Conservation (phyloP, 805 yeast species). For the Yarrowia yakushimensis region DNA sequence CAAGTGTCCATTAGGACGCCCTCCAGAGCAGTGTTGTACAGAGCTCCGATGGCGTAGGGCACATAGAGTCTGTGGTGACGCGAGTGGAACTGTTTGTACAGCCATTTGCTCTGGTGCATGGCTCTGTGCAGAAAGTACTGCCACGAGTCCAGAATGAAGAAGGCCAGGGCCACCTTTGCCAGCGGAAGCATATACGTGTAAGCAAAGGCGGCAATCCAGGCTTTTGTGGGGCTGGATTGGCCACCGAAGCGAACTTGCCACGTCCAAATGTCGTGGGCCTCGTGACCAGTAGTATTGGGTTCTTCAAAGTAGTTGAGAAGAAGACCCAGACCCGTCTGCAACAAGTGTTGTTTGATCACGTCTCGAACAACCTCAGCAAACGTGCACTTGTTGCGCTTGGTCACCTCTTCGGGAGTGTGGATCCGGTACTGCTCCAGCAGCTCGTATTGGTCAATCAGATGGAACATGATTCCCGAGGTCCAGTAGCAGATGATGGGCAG, state of each 20-base stretch:
- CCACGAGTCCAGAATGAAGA: slow-evolving; percentile 86
- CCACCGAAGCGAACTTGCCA: slow-evolving; percentile 20
- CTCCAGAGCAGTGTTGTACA: slow-evolving; percentile 90
- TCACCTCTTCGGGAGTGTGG: slow-evolving; percentile 86
- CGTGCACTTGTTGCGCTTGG: slow-evolving; percentile 69
- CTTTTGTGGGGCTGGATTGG: slow-evolving; percentile 27
- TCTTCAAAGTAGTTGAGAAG: slow-evolving; percentile 53
- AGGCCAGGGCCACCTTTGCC: slow-evolving; percentile 57
- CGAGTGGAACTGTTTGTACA: slow-evolving; percentile 83
- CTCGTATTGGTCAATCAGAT: slow-evolving; percentile 66
- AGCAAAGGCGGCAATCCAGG: slow-evolving; percentile 51
- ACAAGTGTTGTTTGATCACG: slow-evolving; percentile 77
- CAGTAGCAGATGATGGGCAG: slow-evolving; percentile 84
- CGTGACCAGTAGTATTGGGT: slow-evolving; percentile 48
- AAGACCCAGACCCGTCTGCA: slow-evolving; percentile 73
- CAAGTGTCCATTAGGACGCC: slow-evolving; percentile 88
- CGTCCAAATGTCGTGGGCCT: slow-evolving; percentile 46
- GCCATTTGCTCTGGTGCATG: slow-evolving; percentile 77
- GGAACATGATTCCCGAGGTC: slow-evolving; percentile 70
- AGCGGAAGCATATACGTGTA: slow-evolving; percentile 40
- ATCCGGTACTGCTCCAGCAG: slow-evolving; percentile 81
- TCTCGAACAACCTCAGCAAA: slow-evolving; percentile 68
- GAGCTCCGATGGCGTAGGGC: slow-evolving; percentile 95
- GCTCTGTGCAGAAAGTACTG: slow-evolving; percentile 84
- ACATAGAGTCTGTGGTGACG: slow-evolving; percentile 92